These are phyloP conservation scores for Kuraishia borneana DNA, from an alignment of 805 yeast species.

Conservation along the genomic window DNA sequence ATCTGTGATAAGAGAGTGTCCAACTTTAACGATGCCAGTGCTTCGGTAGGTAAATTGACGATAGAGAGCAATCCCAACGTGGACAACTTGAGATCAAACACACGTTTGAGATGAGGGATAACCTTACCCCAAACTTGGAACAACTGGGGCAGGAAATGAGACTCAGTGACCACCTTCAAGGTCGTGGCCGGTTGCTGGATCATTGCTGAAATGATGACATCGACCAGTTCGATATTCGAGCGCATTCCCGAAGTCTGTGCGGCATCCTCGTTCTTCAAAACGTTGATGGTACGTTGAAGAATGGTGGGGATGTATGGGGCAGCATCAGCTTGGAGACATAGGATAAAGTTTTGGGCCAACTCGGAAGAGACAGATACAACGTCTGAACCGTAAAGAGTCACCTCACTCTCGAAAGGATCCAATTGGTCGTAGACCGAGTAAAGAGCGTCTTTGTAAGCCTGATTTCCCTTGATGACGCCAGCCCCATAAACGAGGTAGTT, in stretches of 20 bases:
- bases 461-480: slow-evolving; percentile 34
- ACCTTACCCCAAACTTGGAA: slow-evolving; percentile 58
- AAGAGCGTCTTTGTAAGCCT: slow-evolving; percentile 35
- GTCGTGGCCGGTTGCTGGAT: slow-evolving; percentile 49
- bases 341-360: slow-evolving; percentile 50
- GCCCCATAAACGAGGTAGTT: slow-evolving; percentile 56
- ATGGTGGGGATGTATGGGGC: slow-evolving; percentile 33
- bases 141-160: slow-evolving; percentile 33
- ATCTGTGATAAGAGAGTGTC: slow-evolving; percentile 30
- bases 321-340: slow-evolving; percentile 41
- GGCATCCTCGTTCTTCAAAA: slow-evolving; percentile 21
- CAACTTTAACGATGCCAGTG: slow-evolving; percentile 13
- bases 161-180: slow-evolving; percentile 34
- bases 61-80: slow-evolving; percentile 55
- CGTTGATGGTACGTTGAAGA: slow-evolving; percentile 29
- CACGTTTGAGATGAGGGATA: slow-evolving; percentile 48
- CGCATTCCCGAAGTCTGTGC: slow-evolving; percentile 12
- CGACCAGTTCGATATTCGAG: slow-evolving; percentile 39
- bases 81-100: slow-evolving; percentile 72
- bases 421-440: slow-evolving; percentile 29
- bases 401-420: slow-evolving; percentile 18
- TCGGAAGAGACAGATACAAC: slow-evolving; percentile 54
- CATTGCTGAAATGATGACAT: slow-evolving; percentile 54
- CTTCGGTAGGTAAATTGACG: slow-evolving; percentile 14
- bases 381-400: slow-evolving; percentile 39